A percentile compares a stretch with the other conserved stretches of the same genome.
Conservation (phyloP, 1,284 basidiomycete species). For the Apiotrichum domesticum region DNA sequence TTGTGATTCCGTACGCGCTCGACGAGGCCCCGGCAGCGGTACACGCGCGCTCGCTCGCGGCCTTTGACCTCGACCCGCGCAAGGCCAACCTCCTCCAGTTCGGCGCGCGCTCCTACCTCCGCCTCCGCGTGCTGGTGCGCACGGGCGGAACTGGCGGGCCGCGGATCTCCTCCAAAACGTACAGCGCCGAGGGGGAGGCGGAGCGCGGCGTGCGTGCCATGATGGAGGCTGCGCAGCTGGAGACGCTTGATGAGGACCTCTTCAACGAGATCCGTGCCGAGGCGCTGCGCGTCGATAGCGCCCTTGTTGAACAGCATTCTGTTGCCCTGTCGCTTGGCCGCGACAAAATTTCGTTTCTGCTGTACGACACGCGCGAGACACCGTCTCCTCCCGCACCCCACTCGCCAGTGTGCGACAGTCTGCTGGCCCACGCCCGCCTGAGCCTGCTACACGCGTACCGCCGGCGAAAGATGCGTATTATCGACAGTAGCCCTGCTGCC, state of each 20-base stretch:
- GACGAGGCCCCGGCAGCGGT: slow-evolving; percentile 35
- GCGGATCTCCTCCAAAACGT: neutral
- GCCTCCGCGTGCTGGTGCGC: slow-evolving; percentile 26
- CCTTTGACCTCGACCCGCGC: slow-evolving; percentile 40
- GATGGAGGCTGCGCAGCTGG: slow-evolving; percentile 38
- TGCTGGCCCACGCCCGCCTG: slow-evolving; percentile 27
- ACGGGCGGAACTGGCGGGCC: neutral
- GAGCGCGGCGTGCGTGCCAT: slow-evolving; percentile 15
- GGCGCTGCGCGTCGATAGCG: slow-evolving; percentile 15
- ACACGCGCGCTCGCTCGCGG: slow-evolving; percentile 34
- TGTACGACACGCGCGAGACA: slow-evolving; percentile 30
- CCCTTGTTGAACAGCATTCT: slow-evolving; percentile 18
- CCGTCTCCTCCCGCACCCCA: neutral
- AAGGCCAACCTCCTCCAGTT: slow-evolving; percentile 32
- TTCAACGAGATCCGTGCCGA: slow-evolving; percentile 35
- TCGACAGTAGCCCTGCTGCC: slow-evolving; percentile 2
- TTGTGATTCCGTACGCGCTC: slow-evolving; percentile 45
- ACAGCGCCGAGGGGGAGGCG: slow-evolving; percentile 11
- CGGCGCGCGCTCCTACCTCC: slow-evolving; percentile 26
- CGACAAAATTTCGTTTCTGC: slow-evolving; percentile 27
- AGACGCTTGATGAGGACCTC: slow-evolving; percentile 45
- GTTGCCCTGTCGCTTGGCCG: slow-evolving; percentile 22
- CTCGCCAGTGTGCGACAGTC: slow-evolving; percentile 28
- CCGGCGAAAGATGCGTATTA: slow-evolving; percentile 27
- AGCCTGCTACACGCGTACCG: slow-evolving; percentile 29